phyloP scores from a whole-genome alignment of 495 filamentous ascomycete species.

The Daldinia vernicosa region DNA sequence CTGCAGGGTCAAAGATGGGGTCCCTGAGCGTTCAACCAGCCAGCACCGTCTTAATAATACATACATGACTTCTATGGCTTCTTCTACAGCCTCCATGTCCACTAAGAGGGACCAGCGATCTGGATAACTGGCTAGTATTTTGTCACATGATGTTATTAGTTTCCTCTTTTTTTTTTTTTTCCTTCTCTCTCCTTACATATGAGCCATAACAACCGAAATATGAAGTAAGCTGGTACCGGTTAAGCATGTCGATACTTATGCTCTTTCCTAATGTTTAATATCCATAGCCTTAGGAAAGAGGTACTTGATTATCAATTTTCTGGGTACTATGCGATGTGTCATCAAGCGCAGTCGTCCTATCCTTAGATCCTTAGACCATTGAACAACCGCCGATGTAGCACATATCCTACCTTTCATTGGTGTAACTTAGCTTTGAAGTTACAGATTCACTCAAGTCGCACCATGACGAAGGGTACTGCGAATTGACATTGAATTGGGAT shows the following conservation, averaged over 20 bases:
- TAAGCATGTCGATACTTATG: slow-evolving; percentile 18
- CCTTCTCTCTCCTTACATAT: not conserved
- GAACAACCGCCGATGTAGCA: slow-evolving; percentile 30
- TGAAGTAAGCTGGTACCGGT: slow-evolving; percentile 1
- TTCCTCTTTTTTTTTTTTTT: not conserved
- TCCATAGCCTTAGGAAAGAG: not conserved
- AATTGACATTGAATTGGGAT: not conserved
- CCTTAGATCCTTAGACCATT: slow-evolving; percentile 20
- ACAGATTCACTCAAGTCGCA: not conserved
- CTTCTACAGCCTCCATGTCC: not conserved
- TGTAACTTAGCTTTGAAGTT: slow-evolving; percentile 26
- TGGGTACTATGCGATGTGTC: slow-evolving; percentile 11
- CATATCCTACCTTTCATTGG: slow-evolving; percentile 12
- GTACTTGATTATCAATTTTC: slow-evolving; percentile 10
- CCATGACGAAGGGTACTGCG: not conserved
- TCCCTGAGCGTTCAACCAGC: slow-evolving; percentile 24
- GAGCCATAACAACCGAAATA: slow-evolving; percentile 2
- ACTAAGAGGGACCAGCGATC: slow-evolving; percentile 30
- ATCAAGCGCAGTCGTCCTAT: slow-evolving; percentile 22
- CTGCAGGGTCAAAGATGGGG: slow-evolving; percentile 34
- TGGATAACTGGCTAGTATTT: slow-evolving; percentile 33
- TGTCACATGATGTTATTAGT: slow-evolving; percentile 32
- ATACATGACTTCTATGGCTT: not conserved
- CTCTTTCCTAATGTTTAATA: not conserved
- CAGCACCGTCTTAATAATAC: slow-evolving; percentile 28